Conservation (phyloP, 2,329 filamentous ascomycete species). For the Westerdykella ornata region DNA sequence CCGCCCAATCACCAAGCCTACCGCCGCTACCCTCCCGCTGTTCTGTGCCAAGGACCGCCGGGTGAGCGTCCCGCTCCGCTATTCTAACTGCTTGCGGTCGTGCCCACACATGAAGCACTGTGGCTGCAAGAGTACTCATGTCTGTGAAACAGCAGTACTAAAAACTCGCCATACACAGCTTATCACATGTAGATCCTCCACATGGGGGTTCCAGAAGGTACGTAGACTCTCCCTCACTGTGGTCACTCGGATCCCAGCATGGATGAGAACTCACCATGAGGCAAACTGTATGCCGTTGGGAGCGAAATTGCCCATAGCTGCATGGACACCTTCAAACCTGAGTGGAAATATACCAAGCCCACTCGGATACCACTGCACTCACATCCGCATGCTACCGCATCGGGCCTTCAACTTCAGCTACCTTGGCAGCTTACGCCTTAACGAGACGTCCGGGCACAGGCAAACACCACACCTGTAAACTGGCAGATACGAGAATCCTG, state of each 20-base stretch:
- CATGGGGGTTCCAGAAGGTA: not conserved
- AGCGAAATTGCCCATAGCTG: too few relatives aligned
- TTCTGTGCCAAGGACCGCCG: slow-evolving; percentile 8
- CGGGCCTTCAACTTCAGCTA: slow-evolving; percentile 11
- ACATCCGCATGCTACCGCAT: slow-evolving; percentile 10
- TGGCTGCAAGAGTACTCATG: slow-evolving; percentile 6
- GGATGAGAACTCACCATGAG: too few relatives aligned
- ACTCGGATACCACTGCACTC: too few relatives aligned
- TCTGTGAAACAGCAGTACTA: slow-evolving; percentile 10
- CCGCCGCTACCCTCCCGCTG: slow-evolving; percentile 5
- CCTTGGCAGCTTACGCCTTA: slow-evolving; percentile 20
- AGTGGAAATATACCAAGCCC: too few relatives aligned
- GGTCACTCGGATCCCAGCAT: too few relatives aligned
- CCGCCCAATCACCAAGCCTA: slow-evolving; percentile 1
- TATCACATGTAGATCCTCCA: not conserved
- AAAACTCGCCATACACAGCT: not conserved
- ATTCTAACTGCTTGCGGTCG: slow-evolving; percentile 11
- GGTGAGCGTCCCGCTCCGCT: slow-evolving; percentile 12
- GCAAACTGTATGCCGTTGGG: too few relatives aligned
- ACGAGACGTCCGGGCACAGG: slow-evolving; percentile 16
- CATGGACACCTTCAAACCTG: too few relatives aligned
- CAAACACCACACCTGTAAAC: slow-evolving; percentile 21
- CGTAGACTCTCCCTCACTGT: too few relatives aligned
- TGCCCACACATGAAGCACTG: slow-evolving; percentile 7
- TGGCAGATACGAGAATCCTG: slow-evolving; percentile 24